Evolutionary conservation across 805 yeast species (phyloP).

Genomic region (Candida awuae): DNA sequence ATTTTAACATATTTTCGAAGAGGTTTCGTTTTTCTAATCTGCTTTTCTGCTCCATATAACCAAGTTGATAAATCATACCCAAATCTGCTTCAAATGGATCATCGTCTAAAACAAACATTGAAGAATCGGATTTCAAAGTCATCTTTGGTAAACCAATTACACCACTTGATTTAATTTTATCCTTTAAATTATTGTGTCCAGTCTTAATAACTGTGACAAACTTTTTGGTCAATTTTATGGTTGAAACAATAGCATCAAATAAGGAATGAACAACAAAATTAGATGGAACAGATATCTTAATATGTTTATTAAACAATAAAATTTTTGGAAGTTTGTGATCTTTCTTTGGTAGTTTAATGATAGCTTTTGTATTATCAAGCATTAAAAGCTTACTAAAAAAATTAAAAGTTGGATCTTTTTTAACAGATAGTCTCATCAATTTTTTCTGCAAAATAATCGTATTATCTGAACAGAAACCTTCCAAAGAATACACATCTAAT

Average conservation of each 20-base stretch:
- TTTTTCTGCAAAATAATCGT: constrained; percentile 7
- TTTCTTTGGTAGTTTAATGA: constrained; percentile 7
- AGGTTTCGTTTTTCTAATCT: constrained; percentile 34
- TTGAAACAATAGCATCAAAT: constrained; percentile 69
- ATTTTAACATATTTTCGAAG: constrained; percentile 11
- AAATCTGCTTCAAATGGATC: constrained; percentile 60
- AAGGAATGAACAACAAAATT: constrained; percentile 67
- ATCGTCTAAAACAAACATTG: constrained; percentile 47
- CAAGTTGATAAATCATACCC: constrained; percentile 49
- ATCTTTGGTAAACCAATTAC: constrained; percentile 34
- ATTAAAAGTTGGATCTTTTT: background rate
- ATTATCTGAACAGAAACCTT: constrained; percentile 10
- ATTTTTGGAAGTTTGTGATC: constrained; percentile 3
- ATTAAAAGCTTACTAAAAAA: constrained; percentile 9
- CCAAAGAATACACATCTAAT: constrained; percentile 33
- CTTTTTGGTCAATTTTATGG: constrained; percentile 60
- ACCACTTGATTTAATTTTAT: constrained; percentile 5
- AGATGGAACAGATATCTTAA: constrained; percentile 59
- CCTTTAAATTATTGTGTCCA: background rate
- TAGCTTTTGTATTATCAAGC: constrained; percentile 9
- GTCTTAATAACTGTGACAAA: constrained; percentile 41
- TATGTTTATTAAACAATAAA: constrained; percentile 25
- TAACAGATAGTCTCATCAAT: constrained; percentile 10
- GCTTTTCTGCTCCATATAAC: constrained; percentile 47
- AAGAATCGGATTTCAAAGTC: constrained; percentile 32